A percentile compares a stretch with the other conserved stretches of the same genome.
Conservation (phyloP, 2,329 filamentous ascomycete species). For the Cryphonectria naterciae region DNA sequence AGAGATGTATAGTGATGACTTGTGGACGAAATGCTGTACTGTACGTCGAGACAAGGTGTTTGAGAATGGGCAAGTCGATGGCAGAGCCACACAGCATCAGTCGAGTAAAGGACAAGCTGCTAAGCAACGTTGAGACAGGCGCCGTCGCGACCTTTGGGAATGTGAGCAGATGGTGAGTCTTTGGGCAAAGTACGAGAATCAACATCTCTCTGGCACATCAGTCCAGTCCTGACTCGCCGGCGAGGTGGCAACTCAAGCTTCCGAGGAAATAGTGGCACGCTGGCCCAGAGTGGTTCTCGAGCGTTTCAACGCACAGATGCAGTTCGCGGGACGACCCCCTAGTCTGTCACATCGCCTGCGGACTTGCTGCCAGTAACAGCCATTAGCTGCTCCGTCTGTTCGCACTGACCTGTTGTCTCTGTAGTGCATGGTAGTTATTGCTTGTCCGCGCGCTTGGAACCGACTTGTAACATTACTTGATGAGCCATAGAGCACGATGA, state of each 20-base stretch:
- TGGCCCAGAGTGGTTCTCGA: background rate
- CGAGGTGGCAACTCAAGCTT: background rate
- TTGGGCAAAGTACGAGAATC: background rate
- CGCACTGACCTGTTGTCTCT: background rate
- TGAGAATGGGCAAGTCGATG: background rate
- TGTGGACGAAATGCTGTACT: background rate
- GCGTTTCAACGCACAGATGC: conserved; percentile 14
- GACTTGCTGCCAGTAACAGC: background rate
- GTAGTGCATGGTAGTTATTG: background rate
- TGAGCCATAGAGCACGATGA: background rate
- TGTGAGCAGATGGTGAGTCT: background rate
- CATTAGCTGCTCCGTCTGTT: background rate
- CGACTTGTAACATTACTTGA: background rate
- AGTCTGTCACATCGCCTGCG: conserved; percentile 5
- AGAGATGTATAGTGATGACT: background rate
- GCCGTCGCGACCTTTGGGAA: background rate
- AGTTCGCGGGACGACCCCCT: conserved; percentile 14
- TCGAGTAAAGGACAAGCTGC: background rate
- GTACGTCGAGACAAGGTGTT: background rate
- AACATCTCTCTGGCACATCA: background rate
- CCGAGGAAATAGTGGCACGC: background rate
- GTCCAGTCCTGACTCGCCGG: background rate
- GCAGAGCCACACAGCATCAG: background rate
- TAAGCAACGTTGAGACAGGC: background rate
- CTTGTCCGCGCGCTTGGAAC: background rate